Evolutionary conservation across 306 rosid species (phyloP), one percentile per base, ranked within the genome.

Genomic region (Prinsepia uniflora): DNA sequence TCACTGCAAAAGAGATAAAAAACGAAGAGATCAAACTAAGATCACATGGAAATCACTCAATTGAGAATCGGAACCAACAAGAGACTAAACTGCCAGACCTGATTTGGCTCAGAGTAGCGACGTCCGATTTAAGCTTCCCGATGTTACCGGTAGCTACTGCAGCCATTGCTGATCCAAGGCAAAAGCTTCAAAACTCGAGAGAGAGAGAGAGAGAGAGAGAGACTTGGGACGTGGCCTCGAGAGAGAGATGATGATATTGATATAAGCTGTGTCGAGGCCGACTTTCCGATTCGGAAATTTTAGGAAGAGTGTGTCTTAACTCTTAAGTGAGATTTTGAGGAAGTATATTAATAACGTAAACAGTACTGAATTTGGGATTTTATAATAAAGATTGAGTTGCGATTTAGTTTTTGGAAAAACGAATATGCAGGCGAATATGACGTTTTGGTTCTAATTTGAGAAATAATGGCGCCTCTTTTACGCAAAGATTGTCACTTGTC

Each of bases 51-150:
- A 18, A 34, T 39, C 18, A 41, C 18, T 49, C 11, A 57, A 68
- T 19, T 5, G 6, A 9, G n/a, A 59, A 30, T 4, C 0, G 55
- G 77, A 74, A 15, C 66, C 46, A 39, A 39, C 20, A 14, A 5
- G 24, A 39, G 68, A 72, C 62, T 56, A 12, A 15, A 56, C 17
- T 3, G 36, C 39, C 64, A 54, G 68, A 87, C 98, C 96, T 94
- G 87, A 90, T 94, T 74, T 94, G 92, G 71, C 44, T 73, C 76
- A 94, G 89, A 40, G 79, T 84, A 60, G 95, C 85, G 12, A 87
- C 91, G 40, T 86, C 68, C 34, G 92, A 74, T 76, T 89, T 80
- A 82, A 94, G 98, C 34, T 75, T 82, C 48, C 86, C 49, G 77
- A 90, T 76, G 63, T 81, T 79, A 14, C 84, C 87, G 41, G 85